A percentile compares a stretch with the other conserved stretches of the same genome.
Evolutionary conservation across 768 basidiomycete genomes (phyloP).

Genomic region (Mycena amicta): DNA sequence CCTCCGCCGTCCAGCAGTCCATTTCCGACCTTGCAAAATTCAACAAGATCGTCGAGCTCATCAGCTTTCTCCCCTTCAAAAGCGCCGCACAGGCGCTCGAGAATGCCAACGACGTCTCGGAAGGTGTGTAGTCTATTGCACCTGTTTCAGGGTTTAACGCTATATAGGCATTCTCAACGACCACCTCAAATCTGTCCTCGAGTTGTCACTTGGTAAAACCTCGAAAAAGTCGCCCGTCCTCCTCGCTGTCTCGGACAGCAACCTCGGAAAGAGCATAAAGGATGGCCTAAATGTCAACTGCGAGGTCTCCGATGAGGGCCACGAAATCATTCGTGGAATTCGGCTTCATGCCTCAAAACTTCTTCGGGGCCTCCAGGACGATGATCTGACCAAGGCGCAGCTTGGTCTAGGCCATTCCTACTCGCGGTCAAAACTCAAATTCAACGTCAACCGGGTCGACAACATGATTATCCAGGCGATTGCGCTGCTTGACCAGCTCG

Average conservation of each 20-base stretch:
- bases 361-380: constrained; percentile 83
- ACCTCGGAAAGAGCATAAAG: constrained; percentile 78
- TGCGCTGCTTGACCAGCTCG: constrained; percentile 95
- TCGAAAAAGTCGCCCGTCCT: constrained; percentile 69
- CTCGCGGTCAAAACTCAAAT: constrained; percentile 96
- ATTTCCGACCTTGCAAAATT: constrained; percentile 88
- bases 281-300: constrained; percentile 71
- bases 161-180: constrained; percentile 80
- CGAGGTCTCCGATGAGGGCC: constrained; percentile 77
- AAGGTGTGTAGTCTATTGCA: constrained; percentile 60
- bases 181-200: constrained; percentile 78
- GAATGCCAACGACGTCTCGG: constrained; percentile 94
- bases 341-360: constrained; percentile 90
- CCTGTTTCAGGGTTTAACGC: constrained; percentile 5
- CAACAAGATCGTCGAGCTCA: constrained; percentile 85
- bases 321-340: constrained; percentile 89
- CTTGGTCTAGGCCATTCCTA: constrained; percentile 97
- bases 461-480: constrained; percentile 99
- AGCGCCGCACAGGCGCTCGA: constrained; percentile 92
- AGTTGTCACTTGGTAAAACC: constrained; percentile 82
- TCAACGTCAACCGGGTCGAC: constrained; percentile 93
- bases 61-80: constrained; percentile 94
- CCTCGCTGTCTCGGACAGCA: constrained; percentile 78
- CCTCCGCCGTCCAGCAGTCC: constrained; percentile 79
- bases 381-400: constrained; percentile 90